Evolutionary conservation across 257 asterid genomes (phyloP), one percentile per base, ranked within the genome.

Genomic region (Marsdenia floribunda): DNA sequence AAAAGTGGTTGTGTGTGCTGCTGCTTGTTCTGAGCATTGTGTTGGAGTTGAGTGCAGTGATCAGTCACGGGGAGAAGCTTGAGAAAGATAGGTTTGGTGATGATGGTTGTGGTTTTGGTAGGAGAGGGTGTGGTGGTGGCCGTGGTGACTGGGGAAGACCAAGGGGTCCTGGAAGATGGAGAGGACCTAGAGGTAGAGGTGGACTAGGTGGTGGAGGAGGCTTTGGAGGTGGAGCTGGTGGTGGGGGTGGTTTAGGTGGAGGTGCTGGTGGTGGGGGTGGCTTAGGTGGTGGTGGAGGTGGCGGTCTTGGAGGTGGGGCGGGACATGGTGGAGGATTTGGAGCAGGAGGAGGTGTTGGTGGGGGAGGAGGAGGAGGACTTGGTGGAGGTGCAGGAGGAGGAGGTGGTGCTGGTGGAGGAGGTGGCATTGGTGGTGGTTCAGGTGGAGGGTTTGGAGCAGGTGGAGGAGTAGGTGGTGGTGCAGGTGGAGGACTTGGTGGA

Each of bases 21-120:
- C 50, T 82, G 58, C 75, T 82, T 70, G 40, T 73, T 59, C 44
- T 76, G 44, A 71, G 77, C 76, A 47, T 79, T 80, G 77, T 76
- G 54, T 65, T 82, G 4, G 81, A 79, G 67, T 73, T 73, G 47
- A 79, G 73, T 79, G 65, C 55, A 14, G 37, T 76, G 33, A 7
- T 44, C 49, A 13, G 69, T 76, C 26, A 73, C n/a, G 86, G 70
- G 19, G 79, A 82, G 44, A 76, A 74, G 50, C 72, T 79, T 3
- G 73, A 76, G 3, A 73, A 79, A 68, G 26, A 69, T 1, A 79
- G 80, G 64, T 82, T 83, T 83, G 71, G 80, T 37, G 77, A 77
- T 37, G 77, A 77, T 64, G 69, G 58, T 37, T 79, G 86, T 24
- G 71, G 82, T 52, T 76, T 42, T 75, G 59, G 82, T 47, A 47